Percentiles rank a stretch among this genome's conserved stretches.
These are phyloP conservation scores for Gnetum montanum DNA, from an alignment of 75 land plant genomes.

Conservation along the genomic window DNA sequence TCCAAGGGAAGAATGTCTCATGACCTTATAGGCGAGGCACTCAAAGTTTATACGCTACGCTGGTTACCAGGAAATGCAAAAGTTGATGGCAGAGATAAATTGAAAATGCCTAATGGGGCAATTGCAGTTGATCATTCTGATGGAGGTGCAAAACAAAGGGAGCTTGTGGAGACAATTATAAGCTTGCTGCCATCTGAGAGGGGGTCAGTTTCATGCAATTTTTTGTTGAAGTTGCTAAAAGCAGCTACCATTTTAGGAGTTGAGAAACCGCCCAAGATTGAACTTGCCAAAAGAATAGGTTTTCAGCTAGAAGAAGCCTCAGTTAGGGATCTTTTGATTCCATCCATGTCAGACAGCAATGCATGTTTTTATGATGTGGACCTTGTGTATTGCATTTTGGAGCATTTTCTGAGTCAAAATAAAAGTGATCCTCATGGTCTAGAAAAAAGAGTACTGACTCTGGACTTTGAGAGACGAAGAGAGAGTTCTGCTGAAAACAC, in stretches of 20 bases:
- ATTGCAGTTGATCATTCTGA: slow-evolving; percentile 33
- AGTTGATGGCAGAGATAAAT: slow-evolving; percentile 9
- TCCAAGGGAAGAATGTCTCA: slow-evolving; percentile 38
- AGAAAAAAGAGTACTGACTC: slow-evolving; percentile 2
- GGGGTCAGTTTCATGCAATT: slow-evolving; percentile 44
- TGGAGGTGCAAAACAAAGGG: slow-evolving; percentile 34
- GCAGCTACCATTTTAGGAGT: slow-evolving; percentile 38
- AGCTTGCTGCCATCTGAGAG: slow-evolving; percentile 48
- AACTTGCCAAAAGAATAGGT: slow-evolving; percentile 54
- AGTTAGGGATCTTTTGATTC: slow-evolving; percentile 56
- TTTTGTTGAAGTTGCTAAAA: slow-evolving; percentile 53
- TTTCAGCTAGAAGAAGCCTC: slow-evolving; percentile 57
- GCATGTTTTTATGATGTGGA: slow-evolving; percentile 47
- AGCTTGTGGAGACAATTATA: slow-evolving; percentile 49
- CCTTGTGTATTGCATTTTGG: slow-evolving; percentile 46
- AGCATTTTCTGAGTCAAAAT: slow-evolving; percentile 41
- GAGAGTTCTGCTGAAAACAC: slow-evolving; percentile 16
- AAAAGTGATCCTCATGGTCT: slow-evolving; percentile 26
- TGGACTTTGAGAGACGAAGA: slow-evolving; percentile 13
- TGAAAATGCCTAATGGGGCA: slow-evolving; percentile 9
- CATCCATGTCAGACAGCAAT: slow-evolving; percentile 18
- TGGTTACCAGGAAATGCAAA: slow-evolving; percentile 51
- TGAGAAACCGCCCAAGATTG: slow-evolving; percentile 29
- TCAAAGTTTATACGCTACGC: slow-evolving; percentile 42
- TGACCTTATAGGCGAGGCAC: slow-evolving; percentile 43